Evolutionary conservation across 108 stramenopile genomes (phyloP).

Genomic region (Nitzschia palea): DNA sequence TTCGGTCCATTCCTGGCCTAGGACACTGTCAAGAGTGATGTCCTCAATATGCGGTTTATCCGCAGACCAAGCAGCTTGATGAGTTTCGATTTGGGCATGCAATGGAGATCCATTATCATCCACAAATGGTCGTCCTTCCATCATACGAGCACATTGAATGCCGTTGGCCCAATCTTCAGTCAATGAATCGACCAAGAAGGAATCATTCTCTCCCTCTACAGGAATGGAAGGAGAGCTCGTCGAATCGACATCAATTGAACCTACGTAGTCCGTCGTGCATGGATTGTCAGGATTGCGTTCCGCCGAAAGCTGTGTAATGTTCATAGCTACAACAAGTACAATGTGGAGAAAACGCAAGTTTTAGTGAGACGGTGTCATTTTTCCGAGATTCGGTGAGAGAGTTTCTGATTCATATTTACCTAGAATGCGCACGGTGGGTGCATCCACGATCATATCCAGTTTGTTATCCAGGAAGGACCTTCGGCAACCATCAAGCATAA

Average conservation of each 20-base stretch:
- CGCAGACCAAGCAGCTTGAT: constrained; percentile 17
- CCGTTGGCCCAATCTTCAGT: not conserved
- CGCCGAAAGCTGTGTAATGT: not conserved
- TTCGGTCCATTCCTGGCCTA: constrained; percentile 48
- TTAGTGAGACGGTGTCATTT: not conserved
- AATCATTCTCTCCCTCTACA: too few relatives aligned
- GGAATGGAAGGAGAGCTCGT: not conserved
- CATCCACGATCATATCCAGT: not conserved
- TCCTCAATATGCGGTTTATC: not conserved
- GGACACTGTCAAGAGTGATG: constrained; percentile 5
- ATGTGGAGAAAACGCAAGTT: not conserved
- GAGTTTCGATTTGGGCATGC: constrained; percentile 20
- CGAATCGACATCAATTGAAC: not conserved
- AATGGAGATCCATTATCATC: constrained; percentile 39
- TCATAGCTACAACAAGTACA: too few relatives aligned
- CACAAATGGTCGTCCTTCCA: constrained; percentile 51
- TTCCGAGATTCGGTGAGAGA: not conserved
- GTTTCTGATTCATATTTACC: not conserved
- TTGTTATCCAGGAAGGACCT: not conserved
- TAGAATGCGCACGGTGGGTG: not conserved
- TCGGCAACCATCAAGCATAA: constrained; percentile 1
- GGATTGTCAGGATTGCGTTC: not conserved
- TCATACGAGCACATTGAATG: constrained; percentile 3
- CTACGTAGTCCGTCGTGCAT: not conserved
- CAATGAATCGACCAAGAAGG: not conserved